Evolutionary conservation across 371 early-diverging fungal species (phyloP).

Genomic region (Batkoa obscura): DNA sequence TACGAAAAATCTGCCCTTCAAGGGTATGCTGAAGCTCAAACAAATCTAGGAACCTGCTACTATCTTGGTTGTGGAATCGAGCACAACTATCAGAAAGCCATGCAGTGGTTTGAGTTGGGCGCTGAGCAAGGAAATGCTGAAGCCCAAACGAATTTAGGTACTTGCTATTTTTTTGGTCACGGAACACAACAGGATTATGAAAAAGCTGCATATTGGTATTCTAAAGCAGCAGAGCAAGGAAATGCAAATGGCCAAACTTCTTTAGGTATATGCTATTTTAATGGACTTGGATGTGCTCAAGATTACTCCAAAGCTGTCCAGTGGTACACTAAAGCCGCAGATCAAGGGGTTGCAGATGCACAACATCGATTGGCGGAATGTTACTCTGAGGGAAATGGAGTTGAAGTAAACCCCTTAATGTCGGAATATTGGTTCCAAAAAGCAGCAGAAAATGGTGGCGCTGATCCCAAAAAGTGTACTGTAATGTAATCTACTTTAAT

Average conservation of each 20-base stretch:
- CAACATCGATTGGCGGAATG: constrained; percentile 73
- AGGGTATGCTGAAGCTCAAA: constrained; percentile 51
- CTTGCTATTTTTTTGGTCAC: constrained; percentile 56
- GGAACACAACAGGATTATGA: constrained; percentile 42
- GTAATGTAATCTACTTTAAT: constrained; percentile 3
- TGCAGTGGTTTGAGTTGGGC: constrained; percentile 44
- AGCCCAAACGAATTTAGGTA: constrained; percentile 62
- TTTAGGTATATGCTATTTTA: constrained; percentile 76
- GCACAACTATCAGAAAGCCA: constrained; percentile 36
- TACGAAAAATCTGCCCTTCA: constrained; percentile 48
- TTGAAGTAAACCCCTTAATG: constrained; percentile 24
- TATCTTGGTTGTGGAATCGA: constrained; percentile 60
- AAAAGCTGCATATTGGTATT: constrained; percentile 47
- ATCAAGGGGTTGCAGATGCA: constrained; percentile 67
- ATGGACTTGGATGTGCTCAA: constrained; percentile 51
- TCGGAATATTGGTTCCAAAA: constrained; percentile 53
- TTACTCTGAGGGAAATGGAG: constrained; percentile 69
- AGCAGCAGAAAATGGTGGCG: constrained; percentile 31
- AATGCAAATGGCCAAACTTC: constrained; percentile 63
- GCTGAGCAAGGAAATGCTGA: constrained; percentile 45
- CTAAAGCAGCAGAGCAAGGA: constrained; percentile 39
- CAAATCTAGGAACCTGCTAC: constrained; percentile 61
- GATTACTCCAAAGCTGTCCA: constrained; percentile 47
- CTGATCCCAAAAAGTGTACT: not conserved
- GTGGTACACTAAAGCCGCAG: constrained; percentile 64